Evolutionary conservation across 2,329 filamentous ascomycete species (phyloP).

Genomic region (Didymella keratinophila): DNA sequence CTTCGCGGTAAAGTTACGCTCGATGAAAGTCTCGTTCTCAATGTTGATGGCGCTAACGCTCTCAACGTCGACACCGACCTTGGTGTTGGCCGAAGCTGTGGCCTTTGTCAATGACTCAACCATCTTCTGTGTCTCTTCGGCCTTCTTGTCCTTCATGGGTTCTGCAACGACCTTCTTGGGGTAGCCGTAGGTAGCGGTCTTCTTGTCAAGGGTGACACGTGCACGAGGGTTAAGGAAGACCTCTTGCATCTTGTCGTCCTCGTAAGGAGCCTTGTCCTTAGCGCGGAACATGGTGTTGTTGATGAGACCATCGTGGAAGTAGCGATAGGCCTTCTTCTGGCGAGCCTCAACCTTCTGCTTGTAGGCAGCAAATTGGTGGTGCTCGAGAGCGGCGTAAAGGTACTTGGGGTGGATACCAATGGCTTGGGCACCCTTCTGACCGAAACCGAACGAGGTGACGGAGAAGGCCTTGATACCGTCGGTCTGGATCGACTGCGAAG

Average conservation of each 20-base stretch:
- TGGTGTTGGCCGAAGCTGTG: constrained; percentile 67
- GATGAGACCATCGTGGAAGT: constrained; percentile 97
- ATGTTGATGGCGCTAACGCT: constrained; percentile 87
- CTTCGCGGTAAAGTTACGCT: constrained; percentile 87
- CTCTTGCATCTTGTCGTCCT: constrained; percentile 81
- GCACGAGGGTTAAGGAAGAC: constrained; percentile 95
- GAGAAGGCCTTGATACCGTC: constrained; percentile 99
- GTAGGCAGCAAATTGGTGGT: constrained; percentile 82
- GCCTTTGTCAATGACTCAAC: constrained; percentile 79
- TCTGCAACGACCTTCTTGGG: constrained; percentile 60
- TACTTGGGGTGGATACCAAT: constrained; percentile 98
- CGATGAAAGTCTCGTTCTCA: constrained; percentile 89
- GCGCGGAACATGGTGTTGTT: constrained; percentile 98
- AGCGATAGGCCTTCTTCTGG: constrained; percentile 98
- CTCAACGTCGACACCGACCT: constrained; percentile 94
- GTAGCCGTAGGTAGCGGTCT: constrained; percentile 80
- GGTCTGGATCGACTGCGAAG: constrained; percentile 92
- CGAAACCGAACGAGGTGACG: constrained; percentile 98
- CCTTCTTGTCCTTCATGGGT: constrained; percentile 67
- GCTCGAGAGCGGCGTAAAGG: constrained; percentile 91
- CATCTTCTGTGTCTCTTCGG: constrained; percentile 73
- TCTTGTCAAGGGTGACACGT: constrained; percentile 85
- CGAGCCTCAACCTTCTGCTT: constrained; percentile 86
- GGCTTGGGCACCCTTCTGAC: constrained; percentile 96
- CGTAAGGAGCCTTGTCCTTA: constrained; percentile 90